Evolutionary conservation across 495 filamentous ascomycete genomes (phyloP).

Genomic region (Aspergillus avenaceus): DNA sequence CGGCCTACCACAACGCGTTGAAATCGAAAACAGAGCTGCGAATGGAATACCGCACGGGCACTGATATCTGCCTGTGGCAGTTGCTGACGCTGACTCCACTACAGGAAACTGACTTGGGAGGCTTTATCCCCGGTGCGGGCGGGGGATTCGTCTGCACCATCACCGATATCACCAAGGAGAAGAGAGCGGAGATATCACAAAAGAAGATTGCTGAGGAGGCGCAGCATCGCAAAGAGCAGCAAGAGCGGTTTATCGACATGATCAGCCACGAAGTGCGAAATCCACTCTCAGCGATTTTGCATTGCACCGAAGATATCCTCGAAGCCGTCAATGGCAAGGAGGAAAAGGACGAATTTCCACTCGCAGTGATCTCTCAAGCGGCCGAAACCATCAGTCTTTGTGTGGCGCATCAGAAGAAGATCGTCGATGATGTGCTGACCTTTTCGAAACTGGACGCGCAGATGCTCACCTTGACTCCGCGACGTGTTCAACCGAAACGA

Average conservation of each 20-base stretch:
- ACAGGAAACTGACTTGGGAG: background rate
- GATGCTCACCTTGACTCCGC: constrained; percentile 63
- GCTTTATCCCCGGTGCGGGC: background rate
- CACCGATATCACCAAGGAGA: constrained; percentile 43
- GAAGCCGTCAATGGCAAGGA: constrained; percentile 16
- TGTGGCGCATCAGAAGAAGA: constrained; percentile 72
- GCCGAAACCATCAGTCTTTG: constrained; percentile 74
- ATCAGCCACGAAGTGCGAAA: constrained; percentile 87
- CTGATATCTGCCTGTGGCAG: constrained; percentile 14
- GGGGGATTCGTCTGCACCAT: constrained; percentile 22
- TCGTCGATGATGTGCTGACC: constrained; percentile 75
- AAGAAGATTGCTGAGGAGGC: constrained; percentile 61
- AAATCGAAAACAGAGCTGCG: constrained; percentile 7
- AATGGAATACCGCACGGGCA: constrained; percentile 18
- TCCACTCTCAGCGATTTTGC: constrained; percentile 74
- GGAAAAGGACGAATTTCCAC: constrained; percentile 2
- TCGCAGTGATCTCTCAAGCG: constrained; percentile 52
- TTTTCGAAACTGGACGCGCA: constrained; percentile 81
- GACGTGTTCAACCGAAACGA: constrained; percentile 59
- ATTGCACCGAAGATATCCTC: constrained; percentile 74
- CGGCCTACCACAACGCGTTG: constrained; percentile 7
- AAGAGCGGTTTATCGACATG: constrained; percentile 86
- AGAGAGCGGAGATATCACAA: constrained; percentile 44
- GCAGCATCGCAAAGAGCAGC: constrained; percentile 61
- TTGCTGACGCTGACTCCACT: constrained; percentile 16